Evolutionary conservation across 2,329 filamentous ascomycete genomes (phyloP).

Genomic region (Botrytis byssoidea): DNA sequence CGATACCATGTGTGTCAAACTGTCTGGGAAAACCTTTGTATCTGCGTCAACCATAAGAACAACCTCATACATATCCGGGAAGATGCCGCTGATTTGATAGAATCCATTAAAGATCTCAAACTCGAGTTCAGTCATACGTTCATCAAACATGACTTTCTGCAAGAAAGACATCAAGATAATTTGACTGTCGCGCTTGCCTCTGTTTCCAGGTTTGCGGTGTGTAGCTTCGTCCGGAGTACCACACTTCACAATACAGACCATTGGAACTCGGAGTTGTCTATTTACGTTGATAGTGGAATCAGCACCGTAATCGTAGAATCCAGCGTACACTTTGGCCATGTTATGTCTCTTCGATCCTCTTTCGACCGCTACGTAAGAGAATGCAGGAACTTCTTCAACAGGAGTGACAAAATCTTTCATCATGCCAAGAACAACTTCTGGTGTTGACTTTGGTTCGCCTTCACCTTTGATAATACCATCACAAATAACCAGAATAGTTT

Average conservation of each 20-base stretch:
- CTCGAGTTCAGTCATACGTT: constrained; percentile 98
- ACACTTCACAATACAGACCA: constrained; percentile 95
- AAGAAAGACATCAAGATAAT: constrained; percentile 99
- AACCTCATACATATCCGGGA: constrained; percentile 95
- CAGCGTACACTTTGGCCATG: constrained; percentile 97
- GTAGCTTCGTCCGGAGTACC: constrained; percentile 83
- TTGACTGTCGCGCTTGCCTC: constrained; percentile 98
- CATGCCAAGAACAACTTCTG: constrained; percentile 88
- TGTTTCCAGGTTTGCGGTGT: constrained; percentile 88
- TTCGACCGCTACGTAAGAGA: constrained; percentile 94
- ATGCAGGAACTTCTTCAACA: constrained; percentile 79
- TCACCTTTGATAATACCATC: constrained; percentile 97
- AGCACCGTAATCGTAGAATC: constrained; percentile 94
- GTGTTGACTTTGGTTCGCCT: constrained; percentile 82
- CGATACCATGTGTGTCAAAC: constrained; percentile 96
- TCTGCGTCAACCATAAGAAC: constrained; percentile 99
- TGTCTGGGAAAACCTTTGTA: constrained; percentile 98
- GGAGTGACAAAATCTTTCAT: constrained; percentile 85
- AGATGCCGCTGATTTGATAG: constrained; percentile 98
- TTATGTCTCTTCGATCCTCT: constrained; percentile 97
- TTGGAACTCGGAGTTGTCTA: constrained; percentile 94
- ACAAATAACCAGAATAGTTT: constrained; percentile 92
- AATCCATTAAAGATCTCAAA: constrained; percentile 99
- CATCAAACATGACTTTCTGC: constrained; percentile 99
- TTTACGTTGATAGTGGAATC: constrained; percentile 75